A percentile compares a stretch with the other conserved stretches of the same genome.
Evolutionary conservation across 1,139 yeast genomes (phyloP).

Genomic region (Hansenula sp.): DNA sequence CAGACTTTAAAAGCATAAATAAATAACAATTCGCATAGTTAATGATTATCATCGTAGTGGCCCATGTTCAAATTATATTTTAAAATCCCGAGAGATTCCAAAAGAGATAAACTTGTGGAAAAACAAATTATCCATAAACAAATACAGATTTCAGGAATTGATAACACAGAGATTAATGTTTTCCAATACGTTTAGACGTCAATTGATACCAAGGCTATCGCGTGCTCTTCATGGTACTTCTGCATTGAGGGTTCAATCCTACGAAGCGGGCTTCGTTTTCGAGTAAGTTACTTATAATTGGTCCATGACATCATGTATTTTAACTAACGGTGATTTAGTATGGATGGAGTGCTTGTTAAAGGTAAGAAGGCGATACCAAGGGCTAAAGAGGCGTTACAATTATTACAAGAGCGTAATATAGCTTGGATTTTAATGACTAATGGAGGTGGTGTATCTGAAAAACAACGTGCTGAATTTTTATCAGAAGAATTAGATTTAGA

Average conservation of each 20-base stretch:
- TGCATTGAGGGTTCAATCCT: constrained; percentile 10
- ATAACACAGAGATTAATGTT: not conserved
- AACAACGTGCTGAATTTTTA: constrained; percentile 52
- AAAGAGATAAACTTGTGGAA: not conserved
- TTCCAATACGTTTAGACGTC: not conserved
- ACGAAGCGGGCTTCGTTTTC: constrained; percentile 29
- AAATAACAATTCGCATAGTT: not conserved
- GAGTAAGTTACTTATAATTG: constrained; percentile 22
- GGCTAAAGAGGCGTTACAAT: constrained; percentile 61
- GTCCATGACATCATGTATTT: not conserved
- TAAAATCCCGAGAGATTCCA: not conserved
- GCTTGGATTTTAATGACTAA: constrained; percentile 87
- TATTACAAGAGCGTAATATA: constrained; percentile 49
- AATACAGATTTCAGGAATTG: too few species aligned
- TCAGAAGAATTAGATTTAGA: constrained; percentile 45
- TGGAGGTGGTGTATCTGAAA: constrained; percentile 86
- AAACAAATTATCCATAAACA: too few species aligned
- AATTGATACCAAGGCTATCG: not conserved
- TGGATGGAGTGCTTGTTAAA: constrained; percentile 89
- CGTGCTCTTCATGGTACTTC: constrained; percentile 6
- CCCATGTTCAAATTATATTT: not conserved
- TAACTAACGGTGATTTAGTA: constrained; percentile 34
- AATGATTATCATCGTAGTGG: not conserved
- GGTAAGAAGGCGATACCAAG: constrained; percentile 67
- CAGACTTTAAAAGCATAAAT: constrained; percentile 4